Percentiles rank a stretch among this genome's conserved stretches.
Evolutionary conservation across 2,329 filamentous ascomycete species (phyloP).

Genomic region (Trichoderma harzianum): DNA sequence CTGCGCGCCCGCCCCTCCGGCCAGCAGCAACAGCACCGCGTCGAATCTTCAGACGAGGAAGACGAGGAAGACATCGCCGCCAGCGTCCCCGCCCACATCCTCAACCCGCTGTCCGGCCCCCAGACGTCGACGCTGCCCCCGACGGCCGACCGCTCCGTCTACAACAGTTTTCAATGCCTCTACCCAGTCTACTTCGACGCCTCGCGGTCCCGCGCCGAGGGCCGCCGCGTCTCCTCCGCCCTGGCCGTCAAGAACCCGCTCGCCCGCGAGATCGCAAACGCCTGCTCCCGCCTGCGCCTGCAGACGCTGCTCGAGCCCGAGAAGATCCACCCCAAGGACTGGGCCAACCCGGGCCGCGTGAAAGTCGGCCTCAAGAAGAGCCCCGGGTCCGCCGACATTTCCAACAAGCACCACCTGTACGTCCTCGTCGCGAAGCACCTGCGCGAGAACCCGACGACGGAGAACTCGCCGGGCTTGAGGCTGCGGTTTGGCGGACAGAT

Average conservation of each 20-base stretch:
- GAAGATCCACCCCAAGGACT: slow-evolving; percentile 93
- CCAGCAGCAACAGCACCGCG: slow-evolving; percentile 23
- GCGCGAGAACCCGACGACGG: slow-evolving; percentile 71
- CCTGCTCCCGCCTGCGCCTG: slow-evolving; percentile 69
- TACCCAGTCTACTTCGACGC: slow-evolving; percentile 96
- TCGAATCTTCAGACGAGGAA: slow-evolving; percentile 18
- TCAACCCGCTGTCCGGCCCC: slow-evolving; percentile 32
- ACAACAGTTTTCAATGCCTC: slow-evolving; percentile 79
- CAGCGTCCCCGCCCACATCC: neutral
- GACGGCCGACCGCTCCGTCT: slow-evolving; percentile 50
- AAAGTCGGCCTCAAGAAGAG: slow-evolving; percentile 61
- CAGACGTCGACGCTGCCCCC: slow-evolving; percentile 30
- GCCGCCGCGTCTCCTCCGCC: slow-evolving; percentile 69
- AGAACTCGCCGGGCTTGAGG: slow-evolving; percentile 62
- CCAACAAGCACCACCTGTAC: slow-evolving; percentile 84
- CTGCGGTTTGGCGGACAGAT: slow-evolving; percentile 72
- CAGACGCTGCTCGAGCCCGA: slow-evolving; percentile 81
- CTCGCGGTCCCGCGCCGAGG: slow-evolving; percentile 68
- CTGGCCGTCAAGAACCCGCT: slow-evolving; percentile 81
- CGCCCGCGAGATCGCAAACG: slow-evolving; percentile 83
- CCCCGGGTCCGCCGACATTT: slow-evolving; percentile 44
- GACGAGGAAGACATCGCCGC: slow-evolving; percentile 25
- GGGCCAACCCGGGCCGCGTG: slow-evolving; percentile 92
- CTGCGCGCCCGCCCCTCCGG: slow-evolving; percentile 42
- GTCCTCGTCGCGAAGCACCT: slow-evolving; percentile 75